Percentiles rank a stretch among this genome's conserved stretches.
These are phyloP conservation scores for Moringa oleifera DNA, from an alignment of 345 rosid species.

Conservation along the genomic window DNA sequence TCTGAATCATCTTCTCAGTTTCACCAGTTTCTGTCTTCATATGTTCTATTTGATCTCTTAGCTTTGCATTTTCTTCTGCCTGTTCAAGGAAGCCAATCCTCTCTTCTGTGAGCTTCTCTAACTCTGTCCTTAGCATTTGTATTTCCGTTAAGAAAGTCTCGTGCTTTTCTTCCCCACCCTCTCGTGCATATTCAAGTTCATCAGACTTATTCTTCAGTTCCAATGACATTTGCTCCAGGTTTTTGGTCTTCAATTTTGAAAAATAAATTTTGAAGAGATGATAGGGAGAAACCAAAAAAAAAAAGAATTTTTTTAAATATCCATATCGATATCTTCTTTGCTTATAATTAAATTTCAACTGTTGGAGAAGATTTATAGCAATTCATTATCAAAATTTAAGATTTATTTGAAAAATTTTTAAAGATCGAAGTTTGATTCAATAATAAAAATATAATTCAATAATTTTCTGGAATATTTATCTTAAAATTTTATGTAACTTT, in stretches of 20 bases:
- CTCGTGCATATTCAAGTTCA: conserved; percentile 32
- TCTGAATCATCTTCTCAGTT: conserved; percentile 36
- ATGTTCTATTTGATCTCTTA: conserved; percentile 27
- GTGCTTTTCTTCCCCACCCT: conserved; percentile 29
- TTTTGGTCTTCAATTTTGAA: conserved; percentile 37
- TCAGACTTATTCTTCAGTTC: conserved; percentile 39
- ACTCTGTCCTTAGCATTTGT: conserved; percentile 41
- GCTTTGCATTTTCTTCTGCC: conserved; percentile 25
- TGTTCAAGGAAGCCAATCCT: conserved; percentile 14
- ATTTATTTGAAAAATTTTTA: too few species aligned
- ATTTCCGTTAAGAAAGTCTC: conserved; percentile 48
- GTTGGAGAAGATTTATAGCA: too few species aligned
- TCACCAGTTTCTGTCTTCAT: conserved; percentile 32
- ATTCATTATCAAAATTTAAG: too few species aligned
- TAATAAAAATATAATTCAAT: too few species aligned
- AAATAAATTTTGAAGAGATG: too few species aligned
- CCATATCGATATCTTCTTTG: too few species aligned
- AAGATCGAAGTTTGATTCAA: too few species aligned
- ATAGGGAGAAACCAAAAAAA: too few species aligned
- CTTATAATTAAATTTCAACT: too few species aligned
- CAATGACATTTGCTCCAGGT: conserved; percentile 29
- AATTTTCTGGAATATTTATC: too few species aligned
- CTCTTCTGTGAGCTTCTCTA: conserved; percentile 30
- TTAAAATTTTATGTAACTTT: too few species aligned
- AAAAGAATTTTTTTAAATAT: too few species aligned